phyloP scores from a whole-genome alignment of 1,139 yeast species.

The Pneumocystis murina region DNA sequence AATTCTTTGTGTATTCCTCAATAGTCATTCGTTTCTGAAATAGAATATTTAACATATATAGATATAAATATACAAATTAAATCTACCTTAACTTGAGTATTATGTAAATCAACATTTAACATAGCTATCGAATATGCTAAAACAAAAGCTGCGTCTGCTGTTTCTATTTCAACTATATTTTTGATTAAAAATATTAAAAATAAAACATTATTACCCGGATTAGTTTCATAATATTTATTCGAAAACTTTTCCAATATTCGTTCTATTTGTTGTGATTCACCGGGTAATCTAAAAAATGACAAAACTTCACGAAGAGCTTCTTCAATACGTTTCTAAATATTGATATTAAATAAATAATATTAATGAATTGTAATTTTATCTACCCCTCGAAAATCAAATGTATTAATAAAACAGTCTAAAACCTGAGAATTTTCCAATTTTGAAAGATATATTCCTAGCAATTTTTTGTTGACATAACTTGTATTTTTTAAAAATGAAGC shows the following conservation, averaged over 20 bases:
- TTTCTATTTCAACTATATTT: slow-evolving; percentile 20
- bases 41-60: not conserved
- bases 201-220: not conserved
- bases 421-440: slow-evolving; percentile 53
- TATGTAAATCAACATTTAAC: slow-evolving; percentile 80
- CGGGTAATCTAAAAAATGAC: slow-evolving; percentile 81
- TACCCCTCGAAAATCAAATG: slow-evolving; percentile 53
- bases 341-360: not conserved
- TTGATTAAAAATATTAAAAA: not conserved
- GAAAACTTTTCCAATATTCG: slow-evolving; percentile 80
- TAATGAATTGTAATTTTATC: not conserved
- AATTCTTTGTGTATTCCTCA: slow-evolving; percentile 63
- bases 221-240: slow-evolving; percentile 42
- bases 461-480: slow-evolving; percentile 71
- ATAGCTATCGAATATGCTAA: slow-evolving; percentile 72
- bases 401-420: slow-evolving; percentile 47
- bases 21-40: slow-evolving; percentile 60
- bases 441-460: slow-evolving; percentile 73
- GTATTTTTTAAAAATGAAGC: slow-evolving; percentile 66
- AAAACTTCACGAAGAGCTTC: slow-evolving; percentile 77
- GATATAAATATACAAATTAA: not conserved
- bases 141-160: slow-evolving; percentile 67
- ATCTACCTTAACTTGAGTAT: slow-evolving; percentile 36
- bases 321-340: slow-evolving; percentile 52
- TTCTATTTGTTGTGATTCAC: slow-evolving; percentile 94